Percentiles rank a stretch among this genome's conserved stretches.
Conservation (phyloP, 2,329 filamentous ascomycete species). For the Colletotrichum horii region DNA sequence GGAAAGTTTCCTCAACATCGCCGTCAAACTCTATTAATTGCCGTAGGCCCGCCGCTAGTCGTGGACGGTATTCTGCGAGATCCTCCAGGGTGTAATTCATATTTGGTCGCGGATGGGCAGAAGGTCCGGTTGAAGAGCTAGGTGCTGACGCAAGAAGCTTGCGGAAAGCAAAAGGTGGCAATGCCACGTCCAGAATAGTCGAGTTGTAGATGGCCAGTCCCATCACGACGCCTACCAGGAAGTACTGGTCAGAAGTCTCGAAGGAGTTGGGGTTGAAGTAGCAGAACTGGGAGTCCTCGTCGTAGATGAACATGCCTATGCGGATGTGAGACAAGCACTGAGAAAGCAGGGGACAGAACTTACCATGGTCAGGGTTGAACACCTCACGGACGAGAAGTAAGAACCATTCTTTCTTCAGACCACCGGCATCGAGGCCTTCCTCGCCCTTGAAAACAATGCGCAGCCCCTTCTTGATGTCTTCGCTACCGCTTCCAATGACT, state of each 20-base stretch:
- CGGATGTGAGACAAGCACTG: slow-evolving; percentile 13
- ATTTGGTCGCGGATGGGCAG: slow-evolving; percentile 60
- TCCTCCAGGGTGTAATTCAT: slow-evolving; percentile 83
- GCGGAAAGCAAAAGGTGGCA: slow-evolving; percentile 88
- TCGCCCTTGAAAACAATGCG: slow-evolving; percentile 87
- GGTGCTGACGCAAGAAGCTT: slow-evolving; percentile 83
- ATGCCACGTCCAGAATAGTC: slow-evolving; percentile 85
- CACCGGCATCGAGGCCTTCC: slow-evolving; percentile 90
- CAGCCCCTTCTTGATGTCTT: slow-evolving; percentile 89
- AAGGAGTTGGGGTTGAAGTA: slow-evolving; percentile 94
- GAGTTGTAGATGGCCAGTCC: slow-evolving; percentile 95
- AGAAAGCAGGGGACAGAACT: slow-evolving; percentile 32
- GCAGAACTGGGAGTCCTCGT: slow-evolving; percentile 87
- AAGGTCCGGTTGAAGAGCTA: slow-evolving; percentile 56
- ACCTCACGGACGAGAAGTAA: slow-evolving; percentile 85
- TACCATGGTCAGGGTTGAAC: slow-evolving; percentile 89
- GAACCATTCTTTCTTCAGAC: slow-evolving; percentile 94
- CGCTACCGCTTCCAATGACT: slow-evolving; percentile 78
- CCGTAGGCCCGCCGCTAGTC: slow-evolving; percentile 75
- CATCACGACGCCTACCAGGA: slow-evolving; percentile 85
- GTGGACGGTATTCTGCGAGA: slow-evolving; percentile 80
- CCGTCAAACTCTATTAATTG: slow-evolving; percentile 84
- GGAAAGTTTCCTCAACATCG: slow-evolving; percentile 81
- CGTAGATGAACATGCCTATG: slow-evolving; percentile 87
- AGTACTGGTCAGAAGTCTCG: slow-evolving; percentile 91